These are phyloP conservation scores for Plectosphaerella sp. DNA, from an alignment of 2,329 filamentous ascomycete species.

Conservation along the genomic window DNA sequence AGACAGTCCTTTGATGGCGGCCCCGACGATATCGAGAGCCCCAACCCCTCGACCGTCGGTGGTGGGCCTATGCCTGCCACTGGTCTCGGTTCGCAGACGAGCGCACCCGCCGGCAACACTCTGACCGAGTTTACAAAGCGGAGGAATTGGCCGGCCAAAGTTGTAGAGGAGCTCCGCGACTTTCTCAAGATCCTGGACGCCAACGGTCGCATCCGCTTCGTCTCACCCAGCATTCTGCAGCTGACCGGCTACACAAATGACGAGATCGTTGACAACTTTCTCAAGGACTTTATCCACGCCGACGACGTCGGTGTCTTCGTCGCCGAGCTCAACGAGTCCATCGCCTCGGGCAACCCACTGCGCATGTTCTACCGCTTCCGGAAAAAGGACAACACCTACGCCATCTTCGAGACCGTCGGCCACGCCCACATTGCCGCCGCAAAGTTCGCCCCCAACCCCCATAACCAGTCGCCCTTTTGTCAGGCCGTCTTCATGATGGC, in stretches of 20 bases:
- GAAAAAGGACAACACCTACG: slow-evolving; percentile 65
- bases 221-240: slow-evolving; percentile 71
- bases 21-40: background rate
- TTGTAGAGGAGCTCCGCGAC: slow-evolving; percentile 86
- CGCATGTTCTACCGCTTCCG: slow-evolving; percentile 86
- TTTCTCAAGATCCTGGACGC: slow-evolving; percentile 83
- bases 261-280: slow-evolving; percentile 69
- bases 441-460: slow-evolving; percentile 56
- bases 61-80: slow-evolving; percentile 36
- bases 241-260: slow-evolving; percentile 72
- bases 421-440: slow-evolving; percentile 82
- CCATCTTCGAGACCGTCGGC: slow-evolving; percentile 86
- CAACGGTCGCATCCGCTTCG: slow-evolving; percentile 77
- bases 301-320: slow-evolving; percentile 82
- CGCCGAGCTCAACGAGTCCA: slow-evolving; percentile 84
- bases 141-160: slow-evolving; percentile 78
- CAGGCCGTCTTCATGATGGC: slow-evolving; percentile 93
- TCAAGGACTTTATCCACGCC: slow-evolving; percentile 79
- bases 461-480: slow-evolving; percentile 67
- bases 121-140: slow-evolving; percentile 57
- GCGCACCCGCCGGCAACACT: slow-evolving; percentile 32
- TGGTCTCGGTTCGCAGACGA: slow-evolving; percentile 23
- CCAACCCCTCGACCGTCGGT: slow-evolving; percentile 29
- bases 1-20: background rate
- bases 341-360: slow-evolving; percentile 72